Evolutionary conservation across 2,329 filamentous ascomycete genomes (phyloP), one percentile per base, ranked within the genome.

Genomic region (Cladophialophora chaetospira): DNA sequence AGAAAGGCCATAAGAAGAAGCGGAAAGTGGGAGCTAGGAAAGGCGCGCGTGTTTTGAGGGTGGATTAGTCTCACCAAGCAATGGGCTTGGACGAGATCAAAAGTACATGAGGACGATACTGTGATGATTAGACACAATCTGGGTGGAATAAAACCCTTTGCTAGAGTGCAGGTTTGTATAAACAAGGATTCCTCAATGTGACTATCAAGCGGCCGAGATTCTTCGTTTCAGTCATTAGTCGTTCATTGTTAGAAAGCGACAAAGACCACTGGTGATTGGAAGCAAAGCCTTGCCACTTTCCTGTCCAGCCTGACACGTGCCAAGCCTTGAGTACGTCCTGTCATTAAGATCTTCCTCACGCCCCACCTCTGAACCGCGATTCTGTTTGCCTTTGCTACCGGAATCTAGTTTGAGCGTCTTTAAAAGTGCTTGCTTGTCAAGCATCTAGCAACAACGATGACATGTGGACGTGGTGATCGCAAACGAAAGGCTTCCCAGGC

Each of bases 1-100:
- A 81, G 55, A 76, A 75, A 50, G 79, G 79, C 17, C 75, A 78
- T 58, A 81, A 80, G 72, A 80, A 79, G 68, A 78, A 76, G 70
- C 76, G 76, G 65, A 71, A 74, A 47, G 68, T 70, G 9, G 77
- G 77, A 65, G 70, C 69, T 9, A 66, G 62, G 62, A 74, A 72
- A 67, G 76, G 75, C 15, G 69, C 73, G 29, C 70, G 71, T 57
- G 72, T 76, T 59, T 66, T 79, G 62, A 66, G 77, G 66, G 74
- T 73, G 57, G 74, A 77, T 64, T 77, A 69, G 64, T 36, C 29
- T 29, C 31, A 25, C n/a, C 25, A 17, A 5, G 5, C 23, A 49
- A 17, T 15, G 19, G 25, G 3, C 15, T 26, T 19, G 17, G 35
- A 26, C 35, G 25, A 25, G 23, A 2, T 23, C 10, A 25, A n/a